These are phyloP conservation scores for Wickerhamomyces canadensis DNA, from an alignment of 805 yeast genomes.

Conservation along the genomic window DNA sequence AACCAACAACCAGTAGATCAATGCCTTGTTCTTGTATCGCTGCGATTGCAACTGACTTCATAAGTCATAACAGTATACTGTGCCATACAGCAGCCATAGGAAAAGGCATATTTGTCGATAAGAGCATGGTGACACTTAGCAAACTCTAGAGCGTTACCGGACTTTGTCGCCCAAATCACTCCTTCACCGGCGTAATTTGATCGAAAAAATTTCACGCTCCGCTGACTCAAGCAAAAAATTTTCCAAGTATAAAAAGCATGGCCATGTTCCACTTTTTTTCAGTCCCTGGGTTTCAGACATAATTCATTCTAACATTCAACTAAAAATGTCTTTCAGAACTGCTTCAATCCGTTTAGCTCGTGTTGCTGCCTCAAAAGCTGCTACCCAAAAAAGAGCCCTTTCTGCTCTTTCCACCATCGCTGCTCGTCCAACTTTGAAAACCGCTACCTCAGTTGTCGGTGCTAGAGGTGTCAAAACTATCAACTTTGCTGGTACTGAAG, in stretches of 20 bases:
- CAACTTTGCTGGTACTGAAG: slow-evolving; percentile 94
- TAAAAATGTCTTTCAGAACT: slow-evolving; percentile 36
- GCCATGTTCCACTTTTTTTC: neutral
- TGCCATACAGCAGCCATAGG: too few species aligned
- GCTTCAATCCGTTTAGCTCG: slow-evolving; percentile 45
- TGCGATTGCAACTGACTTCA: too few species aligned
- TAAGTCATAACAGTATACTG: too few species aligned
- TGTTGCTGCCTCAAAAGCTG: slow-evolving; percentile 34
- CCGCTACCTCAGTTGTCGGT: slow-evolving; percentile 47
- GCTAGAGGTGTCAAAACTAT: slow-evolving; percentile 93
- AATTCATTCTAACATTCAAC: neutral
- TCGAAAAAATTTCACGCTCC: neutral
- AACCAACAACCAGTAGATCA: too few species aligned
- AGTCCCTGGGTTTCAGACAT: neutral
- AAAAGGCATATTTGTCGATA: too few species aligned
- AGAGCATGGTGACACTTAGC: too few species aligned
- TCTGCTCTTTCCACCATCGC: slow-evolving; percentile 43
- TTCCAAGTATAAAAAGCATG: slow-evolving; percentile 1
- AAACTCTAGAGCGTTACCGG: neutral
- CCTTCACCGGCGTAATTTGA: neutral
- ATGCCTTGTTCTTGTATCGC: too few species aligned
- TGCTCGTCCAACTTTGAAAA: slow-evolving; percentile 55
- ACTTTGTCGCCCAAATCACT: neutral
- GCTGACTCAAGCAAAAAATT: neutral
- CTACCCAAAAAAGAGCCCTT: slow-evolving; percentile 54